Conservation (phyloP, 192 early-diverging fungal species). For the Lobosporangium transversale region DNA sequence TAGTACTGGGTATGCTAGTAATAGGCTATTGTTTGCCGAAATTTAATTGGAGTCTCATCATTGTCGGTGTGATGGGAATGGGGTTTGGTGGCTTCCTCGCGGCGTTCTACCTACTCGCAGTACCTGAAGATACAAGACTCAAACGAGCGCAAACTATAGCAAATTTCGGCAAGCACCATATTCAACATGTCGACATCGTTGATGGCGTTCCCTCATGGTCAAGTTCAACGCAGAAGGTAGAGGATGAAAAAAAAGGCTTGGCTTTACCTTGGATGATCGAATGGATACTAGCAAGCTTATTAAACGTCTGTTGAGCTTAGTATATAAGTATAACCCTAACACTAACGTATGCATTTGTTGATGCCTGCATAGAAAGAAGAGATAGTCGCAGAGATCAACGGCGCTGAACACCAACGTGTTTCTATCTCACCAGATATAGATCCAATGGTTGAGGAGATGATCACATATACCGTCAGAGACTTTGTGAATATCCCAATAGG, state of each 20-base stretch:
- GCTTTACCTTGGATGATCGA: background rate
- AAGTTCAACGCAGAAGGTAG: conserved; percentile 3
- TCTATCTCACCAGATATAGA: conserved; percentile 32
- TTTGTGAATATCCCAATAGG: conserved; percentile 48
- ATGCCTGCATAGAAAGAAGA: background rate
- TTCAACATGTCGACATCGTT: conserved; percentile 18
- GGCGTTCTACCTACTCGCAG: conserved; percentile 38
- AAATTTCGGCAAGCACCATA: conserved; percentile 24
- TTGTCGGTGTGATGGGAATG: conserved; percentile 30
- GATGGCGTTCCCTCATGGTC: conserved; percentile 22
- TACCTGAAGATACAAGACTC: conserved; percentile 24
- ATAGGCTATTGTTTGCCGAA: conserved; percentile 5
- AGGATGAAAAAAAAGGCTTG: background rate
- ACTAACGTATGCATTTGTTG: no score
- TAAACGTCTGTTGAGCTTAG: no score
- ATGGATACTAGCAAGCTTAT: background rate
- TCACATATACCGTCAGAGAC: conserved; percentile 34
- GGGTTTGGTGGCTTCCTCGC: conserved; percentile 35
- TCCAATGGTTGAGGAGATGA: conserved; percentile 45
- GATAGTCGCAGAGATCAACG: conserved; percentile 9
- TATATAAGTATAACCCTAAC: no score
- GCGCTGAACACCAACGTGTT: conserved; percentile 12
- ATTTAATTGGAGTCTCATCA: conserved; percentile 9
- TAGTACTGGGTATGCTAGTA: conserved; percentile 9
- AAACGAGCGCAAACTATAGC: conserved; percentile 31